Conservation (phyloP, 805 yeast genomes). For the Spathaspora girioi region DNA sequence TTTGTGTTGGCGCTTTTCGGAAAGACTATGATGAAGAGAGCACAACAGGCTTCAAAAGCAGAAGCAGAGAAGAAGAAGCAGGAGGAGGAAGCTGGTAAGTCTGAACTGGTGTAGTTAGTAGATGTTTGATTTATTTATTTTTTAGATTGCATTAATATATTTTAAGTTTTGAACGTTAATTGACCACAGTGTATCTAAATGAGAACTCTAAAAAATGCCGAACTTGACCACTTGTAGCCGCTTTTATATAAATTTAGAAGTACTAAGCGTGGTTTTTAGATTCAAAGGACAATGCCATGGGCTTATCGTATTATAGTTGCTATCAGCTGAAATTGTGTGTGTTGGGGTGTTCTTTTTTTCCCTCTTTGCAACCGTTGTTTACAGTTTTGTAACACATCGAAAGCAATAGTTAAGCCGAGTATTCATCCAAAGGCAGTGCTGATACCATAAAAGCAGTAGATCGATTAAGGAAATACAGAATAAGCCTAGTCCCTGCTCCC, state of each 20-base stretch:
- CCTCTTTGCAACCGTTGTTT: neutral
- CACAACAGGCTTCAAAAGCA: conserved; percentile 14
- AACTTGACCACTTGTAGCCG: too few relatives aligned
- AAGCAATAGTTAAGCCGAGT: neutral
- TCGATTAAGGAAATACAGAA: too few relatives aligned
- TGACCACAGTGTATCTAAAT: too few relatives aligned
- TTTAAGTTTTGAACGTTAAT: too few relatives aligned
- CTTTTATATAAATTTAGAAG: too few relatives aligned
- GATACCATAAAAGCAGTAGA: too few relatives aligned
- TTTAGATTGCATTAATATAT: too few relatives aligned
- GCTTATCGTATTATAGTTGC: neutral
- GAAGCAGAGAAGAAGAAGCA: conserved; percentile 8
- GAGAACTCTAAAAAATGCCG: too few relatives aligned
- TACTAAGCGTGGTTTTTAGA: too few relatives aligned
- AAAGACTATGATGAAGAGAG: conserved; percentile 25
- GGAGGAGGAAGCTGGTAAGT: neutral
- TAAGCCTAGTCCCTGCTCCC: too few relatives aligned
- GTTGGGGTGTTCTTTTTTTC: neutral
- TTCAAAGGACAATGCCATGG: too few relatives aligned
- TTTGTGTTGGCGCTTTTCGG: conserved; percentile 42
- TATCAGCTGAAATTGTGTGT: neutral
- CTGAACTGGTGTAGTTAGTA: neutral
- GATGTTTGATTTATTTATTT: neutral
- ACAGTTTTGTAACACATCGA: neutral
- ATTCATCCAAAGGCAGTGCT: too few relatives aligned